Evolutionary conservation across 768 basidiomycete species (phyloP), one percentile per base, ranked within the genome.

Genomic region (Lactarius pseudohatsudake): DNA sequence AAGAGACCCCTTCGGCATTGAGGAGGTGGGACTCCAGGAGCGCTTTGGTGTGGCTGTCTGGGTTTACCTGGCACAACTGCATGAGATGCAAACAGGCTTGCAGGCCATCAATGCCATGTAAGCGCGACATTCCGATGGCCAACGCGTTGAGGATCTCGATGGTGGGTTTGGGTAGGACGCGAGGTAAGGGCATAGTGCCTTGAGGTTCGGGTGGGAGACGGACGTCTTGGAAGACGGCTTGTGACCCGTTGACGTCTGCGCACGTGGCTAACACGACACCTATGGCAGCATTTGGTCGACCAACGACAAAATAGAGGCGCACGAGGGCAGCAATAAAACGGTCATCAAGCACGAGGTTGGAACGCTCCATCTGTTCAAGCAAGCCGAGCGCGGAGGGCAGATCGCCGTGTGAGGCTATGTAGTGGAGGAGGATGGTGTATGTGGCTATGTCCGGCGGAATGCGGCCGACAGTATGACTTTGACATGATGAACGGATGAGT

Each of bases 101-200:
- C 62, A 84, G 80, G 41, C 78, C 81, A 43, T 76, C 66, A 56
- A 91, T 75, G 47, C 88, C 88, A 65, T 79, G 79, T 47, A 76
- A 75, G 28, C 72, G 74, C 62, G 90, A 73, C 26, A 84, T 67
- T 45, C 84, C 84, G 59, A 77, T 76, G 15, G 91, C 76, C 22
- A 89, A 75, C 22, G 85, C 80, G 72, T 93, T 91, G 77, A 90
- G 84, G 32, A 90, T 71, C 38, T 75, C 69, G 61, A 76, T 76
- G 30, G 79, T 77, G 28, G 78, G 70, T 18, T 67, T 61, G 34
- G 66, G 62, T 32, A 68, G 55, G 68, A 66, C 28, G 22, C 61
- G 68, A 53, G 68, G 64, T 6, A 70, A 30, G 62, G 64, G 53
- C 34, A 66, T 5, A n/a, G 26, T 26, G 13, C 50, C 62, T 61